Base-by-base conservation (phyloP, 148 eudicot species). In the Tetragonia tetragonoides region DNA sequence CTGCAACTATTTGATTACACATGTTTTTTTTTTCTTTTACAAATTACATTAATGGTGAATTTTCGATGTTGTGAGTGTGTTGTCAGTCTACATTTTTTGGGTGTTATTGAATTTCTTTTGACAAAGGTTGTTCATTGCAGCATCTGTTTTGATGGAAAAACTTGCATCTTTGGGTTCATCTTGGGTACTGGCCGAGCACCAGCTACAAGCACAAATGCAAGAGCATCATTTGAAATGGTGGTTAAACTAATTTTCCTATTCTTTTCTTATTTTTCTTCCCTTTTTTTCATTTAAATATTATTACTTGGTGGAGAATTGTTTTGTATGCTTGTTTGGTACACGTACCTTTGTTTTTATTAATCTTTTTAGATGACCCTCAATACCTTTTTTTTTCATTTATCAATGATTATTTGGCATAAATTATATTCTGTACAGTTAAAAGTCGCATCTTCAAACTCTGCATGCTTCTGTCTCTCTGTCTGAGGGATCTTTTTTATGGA, bases 191-290 rank as follows among this genome's bases (percentile, higher is more conserved):
- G 99, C 99, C 77, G 99, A 95, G 46, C 99, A 93, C 81, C 99
- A 95, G 81, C 92, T 95, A 79, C 97, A 95, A 83, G 90, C 99
- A 34, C 99, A 93, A 84, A 78, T 95, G 77, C 97, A 95, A 87
- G 99, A 95, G 81, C 97, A 90, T 65, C 90, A 95, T 86, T 73
- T 89, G 82, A 95, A 93, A 85, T 97, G 99, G 99, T 95, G 85
- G 97, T 87, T 70, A 70, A 28, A 62, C 67, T 68, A 10, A 17
- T 77, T 10, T 21, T 64, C 3, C 37, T 14, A 17, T 28, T 8
- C 62, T 12, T 54, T 17, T 12, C 17, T 56, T 38, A 66, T 56
- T 8, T 57, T 77, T 56, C 72, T 59, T 60, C 47, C 44, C 68
- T 34, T 34, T 71, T 67, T 0, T 38, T 47, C 42, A 18, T 66